A percentile compares a stretch with the other conserved stretches of the same genome.
Evolutionary conservation across 192 early-diverging fungal genomes (phyloP).

Genomic region (Coemansia sp.): DNA sequence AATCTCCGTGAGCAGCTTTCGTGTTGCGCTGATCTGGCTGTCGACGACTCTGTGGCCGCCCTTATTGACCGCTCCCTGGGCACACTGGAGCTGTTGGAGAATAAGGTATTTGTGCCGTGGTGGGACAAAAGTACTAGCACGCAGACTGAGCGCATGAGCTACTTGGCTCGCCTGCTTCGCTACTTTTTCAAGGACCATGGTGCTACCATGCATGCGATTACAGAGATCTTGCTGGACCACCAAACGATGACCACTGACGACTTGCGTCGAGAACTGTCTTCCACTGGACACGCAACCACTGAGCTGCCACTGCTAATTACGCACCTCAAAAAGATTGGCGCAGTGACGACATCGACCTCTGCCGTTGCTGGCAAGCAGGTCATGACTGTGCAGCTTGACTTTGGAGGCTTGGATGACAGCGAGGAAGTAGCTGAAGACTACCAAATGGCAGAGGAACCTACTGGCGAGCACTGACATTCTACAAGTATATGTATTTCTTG

Average conservation of each 20-base stretch:
- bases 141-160: slow-evolving; percentile 39
- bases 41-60: slow-evolving; percentile 15
- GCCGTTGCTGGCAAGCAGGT: slow-evolving; percentile 38
- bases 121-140: slow-evolving; percentile 37
- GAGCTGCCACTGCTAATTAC: slow-evolving; percentile 45
- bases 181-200: slow-evolving; percentile 58
- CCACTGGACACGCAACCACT: slow-evolving; percentile 35
- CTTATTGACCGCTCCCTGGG: slow-evolving; percentile 18
- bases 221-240: slow-evolving; percentile 42
- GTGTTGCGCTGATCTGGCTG: slow-evolving; percentile 4
- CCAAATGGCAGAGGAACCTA: slow-evolving; percentile 6
- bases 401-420: slow-evolving; percentile 30
- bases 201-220: slow-evolving; percentile 46
- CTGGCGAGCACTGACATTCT: not conserved
- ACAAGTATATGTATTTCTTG: not conserved
- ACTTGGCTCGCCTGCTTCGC: slow-evolving; percentile 33
- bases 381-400: slow-evolving; percentile 48
- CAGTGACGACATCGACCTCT: slow-evolving; percentile 33
- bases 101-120: slow-evolving; percentile 53
- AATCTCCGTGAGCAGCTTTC: slow-evolving; percentile 37
- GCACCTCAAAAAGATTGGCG: slow-evolving; percentile 40
- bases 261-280: slow-evolving; percentile 37
- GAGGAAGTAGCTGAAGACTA: slow-evolving; percentile 13
- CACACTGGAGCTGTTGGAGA: slow-evolving; percentile 44
- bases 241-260: slow-evolving; percentile 50